Evolutionary conservation across 1,284 basidiomycete genomes (phyloP).

Genomic region (Kalmanozyma brasiliensis): DNA sequence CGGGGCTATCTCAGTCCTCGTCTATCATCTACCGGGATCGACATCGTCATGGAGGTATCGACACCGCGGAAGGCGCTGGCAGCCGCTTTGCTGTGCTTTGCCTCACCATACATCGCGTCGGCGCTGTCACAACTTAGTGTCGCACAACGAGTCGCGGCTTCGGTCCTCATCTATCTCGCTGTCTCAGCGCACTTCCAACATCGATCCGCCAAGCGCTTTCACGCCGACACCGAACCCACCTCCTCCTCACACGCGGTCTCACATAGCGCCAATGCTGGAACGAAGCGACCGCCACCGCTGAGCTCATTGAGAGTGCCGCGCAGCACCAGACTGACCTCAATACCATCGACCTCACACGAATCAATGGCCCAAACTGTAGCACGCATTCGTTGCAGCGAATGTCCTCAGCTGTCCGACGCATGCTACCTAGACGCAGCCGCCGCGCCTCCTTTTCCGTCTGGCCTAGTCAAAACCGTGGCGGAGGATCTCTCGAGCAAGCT

Average conservation of each 20-base stretch:
- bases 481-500: slow-evolving; percentile 46
- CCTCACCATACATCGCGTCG: slow-evolving; percentile 7
- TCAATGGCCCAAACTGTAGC: slow-evolving; percentile 13
- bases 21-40: no score
- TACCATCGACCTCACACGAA: not conserved
- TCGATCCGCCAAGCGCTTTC: slow-evolving; percentile 19
- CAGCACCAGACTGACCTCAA: not conserved
- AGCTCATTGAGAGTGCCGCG: not conserved
- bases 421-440: slow-evolving; percentile 66
- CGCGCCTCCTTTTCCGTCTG: slow-evolving; percentile 60
- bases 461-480: slow-evolving; percentile 41
- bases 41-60: not conserved
- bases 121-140: slow-evolving; percentile 11
- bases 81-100: slow-evolving; percentile 6
- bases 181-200: slow-evolving; percentile 24
- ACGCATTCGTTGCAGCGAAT: slow-evolving; percentile 19
- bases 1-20: no score
- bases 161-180: slow-evolving; percentile 6
- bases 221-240: not conserved
- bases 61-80: slow-evolving; percentile 3
- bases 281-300: not conserved
- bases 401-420: slow-evolving; percentile 34
- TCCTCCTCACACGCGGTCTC: no score
- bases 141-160: slow-evolving; percentile 2
- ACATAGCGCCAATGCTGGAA: no score